These are phyloP conservation scores for Cryptococcus floricola DNA, from an alignment of 1,284 basidiomycete species.

Conservation along the genomic window DNA sequence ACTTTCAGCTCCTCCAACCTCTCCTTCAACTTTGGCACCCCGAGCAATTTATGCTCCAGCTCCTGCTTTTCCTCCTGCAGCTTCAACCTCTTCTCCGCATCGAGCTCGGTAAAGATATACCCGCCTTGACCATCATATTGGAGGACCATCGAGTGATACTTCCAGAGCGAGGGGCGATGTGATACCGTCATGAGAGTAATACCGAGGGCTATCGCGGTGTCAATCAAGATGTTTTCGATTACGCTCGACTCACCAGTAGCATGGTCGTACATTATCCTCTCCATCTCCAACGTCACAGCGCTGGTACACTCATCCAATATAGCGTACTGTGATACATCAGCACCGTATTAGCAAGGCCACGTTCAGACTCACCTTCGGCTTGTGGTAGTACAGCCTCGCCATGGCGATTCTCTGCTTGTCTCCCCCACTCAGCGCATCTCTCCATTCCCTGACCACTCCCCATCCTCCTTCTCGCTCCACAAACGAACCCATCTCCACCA, in stretches of 20 bases:
- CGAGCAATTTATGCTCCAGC: constrained; percentile 70
- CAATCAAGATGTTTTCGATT: neutral
- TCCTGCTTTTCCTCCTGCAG: constrained; percentile 91
- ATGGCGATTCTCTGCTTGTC: constrained; percentile 80
- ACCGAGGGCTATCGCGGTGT: constrained; percentile 56
- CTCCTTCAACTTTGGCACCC: constrained; percentile 79
- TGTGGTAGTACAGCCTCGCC: constrained; percentile 94
- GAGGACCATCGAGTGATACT: constrained; percentile 87
- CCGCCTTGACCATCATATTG: constrained; percentile 67
- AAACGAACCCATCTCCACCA: constrained; percentile 81
- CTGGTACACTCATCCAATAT: constrained; percentile 96
- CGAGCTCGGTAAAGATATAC: constrained; percentile 72
- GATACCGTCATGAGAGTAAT: constrained; percentile 89
- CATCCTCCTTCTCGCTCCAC: constrained; percentile 96
- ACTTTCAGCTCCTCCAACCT: constrained; percentile 64
- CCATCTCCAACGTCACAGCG: constrained; percentile 87
- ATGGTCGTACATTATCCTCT: constrained; percentile 92
- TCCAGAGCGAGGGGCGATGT: constrained; percentile 89
- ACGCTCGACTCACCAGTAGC: constrained; percentile 58
- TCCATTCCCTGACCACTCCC: constrained; percentile 85
- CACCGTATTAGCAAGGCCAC: neutral
- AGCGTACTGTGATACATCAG: constrained; percentile 63
- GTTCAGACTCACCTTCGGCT: constrained; percentile 64
- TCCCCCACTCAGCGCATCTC: constrained; percentile 76
- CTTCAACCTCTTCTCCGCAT: constrained; percentile 84